Evolutionary conservation across 192 early-diverging fungal species (phyloP).

Genomic region (Paraglomus brasilianum): DNA sequence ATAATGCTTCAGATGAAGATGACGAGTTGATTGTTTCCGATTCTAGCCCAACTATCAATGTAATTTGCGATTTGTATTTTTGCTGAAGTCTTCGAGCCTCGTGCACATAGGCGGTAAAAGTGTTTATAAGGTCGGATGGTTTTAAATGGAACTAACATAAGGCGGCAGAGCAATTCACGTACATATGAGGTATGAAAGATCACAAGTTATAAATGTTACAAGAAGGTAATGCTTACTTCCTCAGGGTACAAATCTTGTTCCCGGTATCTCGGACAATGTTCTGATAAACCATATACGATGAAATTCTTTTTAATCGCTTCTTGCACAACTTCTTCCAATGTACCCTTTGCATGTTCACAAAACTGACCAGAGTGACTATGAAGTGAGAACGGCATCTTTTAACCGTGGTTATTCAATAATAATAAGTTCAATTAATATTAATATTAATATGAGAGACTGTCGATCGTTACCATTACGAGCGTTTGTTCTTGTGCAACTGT

Average conservation of each 20-base stretch:
- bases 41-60: conserved; percentile 82
- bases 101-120: conserved; percentile 66
- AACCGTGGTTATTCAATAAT: too few relatives aligned
- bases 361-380: conserved; percentile 97
- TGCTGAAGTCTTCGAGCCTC: conserved; percentile 72
- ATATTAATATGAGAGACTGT: too few relatives aligned
- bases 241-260: conserved; percentile 88
- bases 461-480: too few relatives aligned
- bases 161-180: not conserved
- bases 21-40: conserved; percentile 71
- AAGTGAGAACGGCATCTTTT: conserved; percentile 58
- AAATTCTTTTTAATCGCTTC: conserved; percentile 76
- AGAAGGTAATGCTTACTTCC: conserved; percentile 50
- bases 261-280: conserved; percentile 87
- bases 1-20: conserved; percentile 4
- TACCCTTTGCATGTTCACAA: conserved; percentile 88
- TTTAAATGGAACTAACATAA: conserved; percentile 59
- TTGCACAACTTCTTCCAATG: conserved; percentile 76
- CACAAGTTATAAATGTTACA: not conserved
- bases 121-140: conserved; percentile 55
- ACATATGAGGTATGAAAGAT: not conserved
- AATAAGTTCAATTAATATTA: too few relatives aligned
- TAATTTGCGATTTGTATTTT: conserved; percentile 66
- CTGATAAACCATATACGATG: conserved; percentile 76
- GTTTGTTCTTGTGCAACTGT: too few relatives aligned